These are phyloP conservation scores for Parastagonospora nodorum DNA, from an alignment of 2,329 filamentous ascomycete genomes.

Conservation along the genomic window DNA sequence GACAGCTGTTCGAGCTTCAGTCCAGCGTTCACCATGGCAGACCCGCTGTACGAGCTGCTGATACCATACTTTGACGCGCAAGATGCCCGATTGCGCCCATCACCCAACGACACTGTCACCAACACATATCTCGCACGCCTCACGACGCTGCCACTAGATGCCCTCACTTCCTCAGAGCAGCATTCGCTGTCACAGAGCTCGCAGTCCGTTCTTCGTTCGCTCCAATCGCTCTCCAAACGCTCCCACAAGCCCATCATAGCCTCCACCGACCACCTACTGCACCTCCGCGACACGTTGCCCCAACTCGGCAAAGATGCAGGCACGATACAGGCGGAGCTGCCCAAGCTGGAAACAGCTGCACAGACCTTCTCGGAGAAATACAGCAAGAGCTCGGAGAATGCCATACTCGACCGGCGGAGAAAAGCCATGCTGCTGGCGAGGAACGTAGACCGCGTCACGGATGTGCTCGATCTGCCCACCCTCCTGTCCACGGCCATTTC, in stretches of 20 bases:
- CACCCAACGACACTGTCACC: slow-evolving; percentile 58
- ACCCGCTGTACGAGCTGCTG: slow-evolving; percentile 77
- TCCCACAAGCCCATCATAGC: slow-evolving; percentile 85
- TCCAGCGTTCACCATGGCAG: slow-evolving; percentile 40
- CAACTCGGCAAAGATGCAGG: slow-evolving; percentile 67
- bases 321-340: slow-evolving; percentile 73
- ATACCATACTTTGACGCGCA: slow-evolving; percentile 61
- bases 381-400: slow-evolving; percentile 69
- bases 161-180: slow-evolving; percentile 75
- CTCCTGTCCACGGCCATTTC: slow-evolving; percentile 80
- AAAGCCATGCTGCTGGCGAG: slow-evolving; percentile 80
- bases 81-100: slow-evolving; percentile 46
- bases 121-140: slow-evolving; percentile 77
- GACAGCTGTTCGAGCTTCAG: no score
- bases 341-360: slow-evolving; percentile 77
- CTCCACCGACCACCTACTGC: slow-evolving; percentile 77
- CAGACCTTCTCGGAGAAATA: slow-evolving; percentile 83
- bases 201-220: slow-evolving; percentile 78
- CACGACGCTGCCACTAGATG: slow-evolving; percentile 74
- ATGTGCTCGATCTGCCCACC: slow-evolving; percentile 87
- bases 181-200: slow-evolving; percentile 79
- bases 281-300: slow-evolving; percentile 74
- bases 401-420: slow-evolving; percentile 72
- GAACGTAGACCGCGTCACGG: slow-evolving; percentile 87
- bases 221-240: slow-evolving; percentile 87